Conservation (phyloP, 1,284 basidiomycete genomes). For the Pterulicium gracile region DNA sequence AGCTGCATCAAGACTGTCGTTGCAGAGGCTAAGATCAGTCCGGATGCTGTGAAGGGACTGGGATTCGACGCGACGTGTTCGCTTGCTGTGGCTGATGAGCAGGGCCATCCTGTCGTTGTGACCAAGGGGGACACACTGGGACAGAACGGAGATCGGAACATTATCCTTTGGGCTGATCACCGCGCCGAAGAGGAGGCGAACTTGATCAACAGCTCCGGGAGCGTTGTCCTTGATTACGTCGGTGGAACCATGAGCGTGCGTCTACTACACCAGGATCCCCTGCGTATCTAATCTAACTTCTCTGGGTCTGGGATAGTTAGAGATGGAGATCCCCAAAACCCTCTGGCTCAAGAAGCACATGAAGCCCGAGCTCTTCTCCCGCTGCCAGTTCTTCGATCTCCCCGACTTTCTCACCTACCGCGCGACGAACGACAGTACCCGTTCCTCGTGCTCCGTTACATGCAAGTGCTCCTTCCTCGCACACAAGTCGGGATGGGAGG, state of each 20-base stretch:
- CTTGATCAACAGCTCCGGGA: conserved; percentile 79
- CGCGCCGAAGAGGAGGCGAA: conserved; percentile 89
- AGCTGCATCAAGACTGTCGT: conserved; percentile 65
- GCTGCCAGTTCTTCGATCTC: conserved; percentile 92
- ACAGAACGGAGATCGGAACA: conserved; percentile 61
- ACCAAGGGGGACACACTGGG: conserved; percentile 63
- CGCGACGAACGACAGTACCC: conserved; percentile 69
- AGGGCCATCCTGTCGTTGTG: conserved; percentile 73
- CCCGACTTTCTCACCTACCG: conserved; percentile 95
- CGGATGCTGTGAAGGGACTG: conserved; percentile 71
- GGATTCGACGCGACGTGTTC: conserved; percentile 98
- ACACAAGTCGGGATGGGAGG: conserved; percentile 71
- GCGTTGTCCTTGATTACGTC: conserved; percentile 87
- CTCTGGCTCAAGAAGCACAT: conserved; percentile 94
- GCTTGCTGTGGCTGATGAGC: conserved; percentile 73
- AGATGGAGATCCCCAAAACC: conserved; percentile 96
- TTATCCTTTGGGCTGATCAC: conserved; percentile 93
- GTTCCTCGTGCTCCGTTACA: conserved; percentile 88
- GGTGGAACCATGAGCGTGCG: conserved; percentile 93
- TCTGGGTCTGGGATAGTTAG: conserved; percentile 46
- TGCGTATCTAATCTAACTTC: background rate
- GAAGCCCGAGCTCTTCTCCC: conserved; percentile 61
- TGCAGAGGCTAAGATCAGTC: conserved; percentile 45
- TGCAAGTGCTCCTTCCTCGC: conserved; percentile 99
- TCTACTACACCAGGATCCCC: background rate